Base-by-base conservation (phyloP, 1,284 basidiomycete species). In the Fomes fomentarius region DNA sequence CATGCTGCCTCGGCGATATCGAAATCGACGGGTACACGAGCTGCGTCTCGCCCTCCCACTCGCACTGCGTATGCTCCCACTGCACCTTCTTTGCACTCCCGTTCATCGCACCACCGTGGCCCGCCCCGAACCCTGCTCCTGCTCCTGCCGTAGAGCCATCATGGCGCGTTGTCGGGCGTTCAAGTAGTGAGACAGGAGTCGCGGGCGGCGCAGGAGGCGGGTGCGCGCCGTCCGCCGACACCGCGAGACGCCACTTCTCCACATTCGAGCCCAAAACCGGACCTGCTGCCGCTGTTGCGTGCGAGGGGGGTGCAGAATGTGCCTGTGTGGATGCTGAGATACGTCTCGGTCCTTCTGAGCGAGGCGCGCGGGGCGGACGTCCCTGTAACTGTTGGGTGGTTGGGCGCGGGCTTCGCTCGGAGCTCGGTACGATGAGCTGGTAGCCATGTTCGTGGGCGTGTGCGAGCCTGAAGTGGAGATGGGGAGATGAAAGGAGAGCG, bases 131-230 rank as follows among this genome's bases (percentile, higher is more conserved):
- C 6, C 11, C n/a, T 38, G 35, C n/a, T 11, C 19, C 38, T 22
- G 38, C 21, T 22, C 22, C 38, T 15, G 28, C 7, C 6, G 28
- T 6, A 6, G 12, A 8, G 34, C 38, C 21, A 40, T 40, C 38
- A 22, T 22, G 21, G 22, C 21, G 38, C 12, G 38, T 14, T 12
- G 22, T 11, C 38, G 19, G 22, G 38, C 38, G 21, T 10, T n/a
- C 19, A 33, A 37, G 11, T 28, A 48, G 28, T 40, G 44, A 31
- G 31, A 55, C 35, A 45, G 62, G 62, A 48, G 62, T 63, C 24
- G 45, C 46, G 2, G 62, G 62, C 8, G 62, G 59, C n/a, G 62
- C 52, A 2, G 59, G 55, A 30, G 59, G 60, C 19, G 21, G 37
- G 3, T 24, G 21, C 35, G 17, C 26, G 12, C 24, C 39, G 19